Base-by-base conservation (phyloP, 345 rosid species). In the Murraya koenigii region DNA sequence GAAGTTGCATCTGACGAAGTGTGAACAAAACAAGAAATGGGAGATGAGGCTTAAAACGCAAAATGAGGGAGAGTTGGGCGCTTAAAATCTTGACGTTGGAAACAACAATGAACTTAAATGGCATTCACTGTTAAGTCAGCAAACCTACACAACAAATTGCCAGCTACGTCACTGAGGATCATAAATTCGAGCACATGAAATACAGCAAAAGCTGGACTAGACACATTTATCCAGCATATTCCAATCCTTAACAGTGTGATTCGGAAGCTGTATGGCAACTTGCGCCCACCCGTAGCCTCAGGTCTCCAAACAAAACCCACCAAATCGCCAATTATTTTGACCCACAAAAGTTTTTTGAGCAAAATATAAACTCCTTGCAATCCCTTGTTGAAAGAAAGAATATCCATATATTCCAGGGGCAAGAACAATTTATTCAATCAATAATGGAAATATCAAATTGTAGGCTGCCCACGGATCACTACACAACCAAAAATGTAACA, bases 401-500 rank as follows among this genome's bases (percentile, higher is more conserved):
- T 35, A 32, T 38, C 30, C 17, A 4, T 3, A 36, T 28, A 41
- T 63, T 65, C 80, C 62, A 33, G 28, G 30, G 26, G 72, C 69
- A 56, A 26, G 30, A 64, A 49, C 64, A 38, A 2, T 30, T 49
- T 26, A 63, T 28, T 77, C 74, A 28, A 74, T 33, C 58, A 66
- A 69, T 38, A 61, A 55, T 47, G 15, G 56, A 47, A 39, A 20
- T 5, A 20, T 74, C 62, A 25, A 70, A 72, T 58, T 11, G 56
- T n/a, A 47, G 56, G 61, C 19, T 77, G 58, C 55, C 10, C 49
- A 13, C 33, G 39, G 23, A 73, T 11, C 5, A 58, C 61, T 67
- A 60, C 60, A 75, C 44, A 23, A 33, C 68, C 60, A 56, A 66
- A 66, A 84, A 75, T 60, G 80, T 19, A 69, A 69, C 71, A 35